phyloP scores from a whole-genome alignment of 2,329 filamentous ascomycete genomes.

The Dendrostoma leiphaemia region DNA sequence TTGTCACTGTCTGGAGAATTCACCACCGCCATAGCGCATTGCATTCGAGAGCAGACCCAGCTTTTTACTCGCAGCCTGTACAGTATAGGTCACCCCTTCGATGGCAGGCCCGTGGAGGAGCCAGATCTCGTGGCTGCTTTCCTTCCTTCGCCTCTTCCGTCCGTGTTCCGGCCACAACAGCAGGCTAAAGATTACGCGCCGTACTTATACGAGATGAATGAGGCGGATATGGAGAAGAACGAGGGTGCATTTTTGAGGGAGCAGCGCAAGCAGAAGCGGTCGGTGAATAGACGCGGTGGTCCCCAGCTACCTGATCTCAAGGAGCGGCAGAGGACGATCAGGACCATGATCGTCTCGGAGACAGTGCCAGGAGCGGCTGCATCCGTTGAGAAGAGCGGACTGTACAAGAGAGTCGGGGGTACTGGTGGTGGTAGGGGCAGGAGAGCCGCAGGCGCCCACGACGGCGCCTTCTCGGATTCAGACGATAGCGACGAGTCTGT shows the following conservation, averaged over 20 bases:
- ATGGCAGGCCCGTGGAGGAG: constrained; percentile 90
- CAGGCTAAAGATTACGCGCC: constrained; percentile 92
- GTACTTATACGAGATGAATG: constrained; percentile 90
- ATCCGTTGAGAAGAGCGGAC: constrained; percentile 76
- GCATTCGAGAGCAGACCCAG: constrained; percentile 93
- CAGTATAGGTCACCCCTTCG: constrained; percentile 90
- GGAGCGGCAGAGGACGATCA: constrained; percentile 88
- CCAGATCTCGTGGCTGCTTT: constrained; percentile 84
- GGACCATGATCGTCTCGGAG: constrained; percentile 87
- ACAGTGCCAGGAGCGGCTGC: constrained; percentile 85
- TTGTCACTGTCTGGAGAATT: constrained; percentile 93
- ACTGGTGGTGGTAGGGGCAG: constrained; percentile 51
- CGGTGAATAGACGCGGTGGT: constrained; percentile 88
- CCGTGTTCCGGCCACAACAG: constrained; percentile 85
- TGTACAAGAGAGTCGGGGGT: constrained; percentile 76
- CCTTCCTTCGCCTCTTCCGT: constrained; percentile 76
- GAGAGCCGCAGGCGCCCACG: constrained; percentile 43
- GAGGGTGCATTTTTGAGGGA: constrained; percentile 93
- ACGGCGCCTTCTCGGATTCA: constrained; percentile 80
- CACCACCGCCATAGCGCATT: constrained; percentile 94
- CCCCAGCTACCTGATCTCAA: constrained; percentile 94
- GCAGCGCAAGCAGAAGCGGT: constrained; percentile 90
- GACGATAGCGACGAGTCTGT: constrained; percentile 88
- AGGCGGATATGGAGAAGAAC: constrained; percentile 83
- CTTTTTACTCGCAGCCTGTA: constrained; percentile 93